phyloP scores from a whole-genome alignment of 306 rosid genomes.

The Quercus variabilis region DNA sequence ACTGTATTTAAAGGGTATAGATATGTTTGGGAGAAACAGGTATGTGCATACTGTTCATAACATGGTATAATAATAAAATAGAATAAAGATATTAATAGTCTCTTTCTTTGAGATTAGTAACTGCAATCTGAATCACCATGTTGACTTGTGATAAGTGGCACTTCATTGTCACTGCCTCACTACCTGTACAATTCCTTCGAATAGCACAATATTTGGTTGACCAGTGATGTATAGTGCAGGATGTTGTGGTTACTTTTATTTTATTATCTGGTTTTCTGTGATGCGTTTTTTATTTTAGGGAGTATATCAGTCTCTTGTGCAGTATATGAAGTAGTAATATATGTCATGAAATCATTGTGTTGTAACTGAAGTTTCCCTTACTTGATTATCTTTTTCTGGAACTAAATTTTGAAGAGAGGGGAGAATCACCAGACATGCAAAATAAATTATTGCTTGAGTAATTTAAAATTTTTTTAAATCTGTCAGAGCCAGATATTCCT shows the following conservation, averaged over 20 bases:
- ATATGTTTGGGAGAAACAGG: constrained; percentile 97
- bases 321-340: not conserved
- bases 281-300: not conserved
- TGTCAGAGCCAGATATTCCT: not conserved
- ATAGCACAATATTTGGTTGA: too few species aligned
- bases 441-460: not conserved
- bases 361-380: not conserved
- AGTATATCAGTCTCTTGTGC: not conserved
- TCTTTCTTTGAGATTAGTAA: not conserved
- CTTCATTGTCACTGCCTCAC: not conserved
- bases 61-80: not conserved
- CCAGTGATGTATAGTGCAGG: too few species aligned
- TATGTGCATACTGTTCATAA: constrained; percentile 9
- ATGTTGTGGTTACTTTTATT: too few species aligned
- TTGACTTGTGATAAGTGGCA: not conserved
- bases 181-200: too few species aligned
- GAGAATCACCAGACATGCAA: not conserved
- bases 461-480: not conserved
- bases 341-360: not conserved
- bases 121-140: not conserved
- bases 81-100: not conserved
- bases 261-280: not conserved
- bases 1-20: constrained; percentile 81
- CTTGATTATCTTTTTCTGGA: not conserved
- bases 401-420: not conserved